Conservation (phyloP, 1,284 basidiomycete species). For the Ceratobasidium sp. region DNA sequence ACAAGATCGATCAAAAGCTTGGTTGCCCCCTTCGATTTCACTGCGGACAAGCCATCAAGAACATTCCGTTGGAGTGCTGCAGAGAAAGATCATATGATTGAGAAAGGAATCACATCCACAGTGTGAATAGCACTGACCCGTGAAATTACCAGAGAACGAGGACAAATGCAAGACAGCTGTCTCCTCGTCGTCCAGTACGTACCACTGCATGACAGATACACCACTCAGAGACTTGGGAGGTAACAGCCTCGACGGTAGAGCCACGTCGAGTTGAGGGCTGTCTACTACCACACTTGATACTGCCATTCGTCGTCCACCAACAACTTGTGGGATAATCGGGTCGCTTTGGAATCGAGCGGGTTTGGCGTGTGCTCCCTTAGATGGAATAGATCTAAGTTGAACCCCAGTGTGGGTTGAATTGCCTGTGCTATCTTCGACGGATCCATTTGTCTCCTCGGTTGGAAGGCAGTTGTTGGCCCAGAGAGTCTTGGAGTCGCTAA, state of each 20-base stretch:
- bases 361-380: neutral
- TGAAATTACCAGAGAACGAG: conserved; percentile 65
- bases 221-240: conserved; percentile 55
- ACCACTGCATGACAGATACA: conserved; percentile 67
- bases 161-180: conserved; percentile 73
- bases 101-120: conserved; percentile 55
- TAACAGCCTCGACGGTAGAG: conserved; percentile 63
- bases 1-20: conserved; percentile 73
- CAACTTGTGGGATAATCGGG: conserved; percentile 56
- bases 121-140: conserved; percentile 52
- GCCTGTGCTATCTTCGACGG: no score
- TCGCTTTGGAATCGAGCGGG: conserved; percentile 63
- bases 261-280: conserved; percentile 64
- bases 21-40: conserved; percentile 66
- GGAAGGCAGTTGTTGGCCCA: conserved; percentile 69
- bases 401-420: conserved; percentile 53
- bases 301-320: conserved; percentile 57
- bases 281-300: conserved; percentile 68
- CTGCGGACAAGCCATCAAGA: conserved; percentile 63
- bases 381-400: conserved; percentile 46
- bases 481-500: conserved; percentile 67
- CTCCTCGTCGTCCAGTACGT: conserved; percentile 65
- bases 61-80: conserved; percentile 58
- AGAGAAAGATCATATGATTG: neutral
- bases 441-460: conserved; percentile 65